These are phyloP conservation scores for Eustoma russellianum DNA, from an alignment of 257 asterid species.

Conservation along the genomic window DNA sequence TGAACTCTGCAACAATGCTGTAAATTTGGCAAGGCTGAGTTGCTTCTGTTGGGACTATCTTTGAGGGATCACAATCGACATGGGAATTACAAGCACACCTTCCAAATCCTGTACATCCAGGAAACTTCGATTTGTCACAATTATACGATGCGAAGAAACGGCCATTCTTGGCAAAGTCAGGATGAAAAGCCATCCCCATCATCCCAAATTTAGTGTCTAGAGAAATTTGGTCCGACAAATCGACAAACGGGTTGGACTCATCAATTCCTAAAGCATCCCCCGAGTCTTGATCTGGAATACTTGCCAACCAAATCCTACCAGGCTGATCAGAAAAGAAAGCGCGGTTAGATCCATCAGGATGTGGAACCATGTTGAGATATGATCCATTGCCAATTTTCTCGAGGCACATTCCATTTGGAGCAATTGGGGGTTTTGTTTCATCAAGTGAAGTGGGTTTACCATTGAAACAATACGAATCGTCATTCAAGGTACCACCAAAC, in stretches of 20 bases:
- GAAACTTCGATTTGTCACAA: constrained; percentile 63
- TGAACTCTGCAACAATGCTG: constrained; percentile 56
- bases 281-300: constrained; percentile 74
- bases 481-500: constrained; percentile 43
- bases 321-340: constrained; percentile 79
- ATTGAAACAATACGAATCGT: constrained; percentile 45
- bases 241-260: constrained; percentile 73
- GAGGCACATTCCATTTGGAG: constrained; percentile 67
- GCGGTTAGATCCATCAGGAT: constrained; percentile 82
- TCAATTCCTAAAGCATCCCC: constrained; percentile 52
- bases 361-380: constrained; percentile 75
- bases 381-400: constrained; percentile 72
- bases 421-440: constrained; percentile 24
- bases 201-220: constrained; percentile 61
- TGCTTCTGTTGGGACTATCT: constrained; percentile 36
- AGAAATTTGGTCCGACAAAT: constrained; percentile 72
- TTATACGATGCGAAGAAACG: constrained; percentile 89
- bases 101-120: constrained; percentile 64
- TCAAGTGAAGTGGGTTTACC: constrained; percentile 48
- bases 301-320: constrained; percentile 77
- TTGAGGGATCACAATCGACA: constrained; percentile 77
- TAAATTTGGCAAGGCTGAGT: constrained; percentile 63
- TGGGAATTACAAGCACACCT: constrained; percentile 85
- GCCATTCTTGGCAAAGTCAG: constrained; percentile 59
- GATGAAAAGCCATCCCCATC: constrained; percentile 98